Percentiles rank a stretch among this genome's conserved stretches.
Evolutionary conservation across 2,329 filamentous ascomycete genomes (phyloP).

Genomic region (Aplosporella prunicola): DNA sequence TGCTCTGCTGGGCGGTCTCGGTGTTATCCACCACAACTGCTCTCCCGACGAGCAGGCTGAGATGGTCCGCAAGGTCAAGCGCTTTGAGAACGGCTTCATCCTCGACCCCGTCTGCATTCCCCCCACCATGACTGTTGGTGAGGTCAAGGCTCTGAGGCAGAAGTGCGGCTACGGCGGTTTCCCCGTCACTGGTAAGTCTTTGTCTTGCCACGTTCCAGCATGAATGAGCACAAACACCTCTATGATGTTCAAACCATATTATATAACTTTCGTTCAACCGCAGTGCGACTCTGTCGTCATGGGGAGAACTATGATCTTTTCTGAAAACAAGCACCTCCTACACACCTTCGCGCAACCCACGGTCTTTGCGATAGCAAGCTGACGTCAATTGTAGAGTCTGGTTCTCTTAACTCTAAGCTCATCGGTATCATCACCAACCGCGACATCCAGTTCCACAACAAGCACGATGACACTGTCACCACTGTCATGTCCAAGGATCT

Average conservation of each 20-base stretch:
- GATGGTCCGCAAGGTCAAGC: slow-evolving; percentile 99
- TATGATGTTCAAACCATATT: slow-evolving; percentile 66
- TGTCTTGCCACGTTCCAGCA: slow-evolving; percentile 7
- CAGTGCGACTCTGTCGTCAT: slow-evolving; percentile 74
- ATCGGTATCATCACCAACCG: slow-evolving; percentile 96
- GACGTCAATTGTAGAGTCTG: slow-evolving; percentile 55
- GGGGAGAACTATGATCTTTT: slow-evolving; percentile 55
- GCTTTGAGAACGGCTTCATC: slow-evolving; percentile 99
- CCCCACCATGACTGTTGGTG: slow-evolving; percentile 76
- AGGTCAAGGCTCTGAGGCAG: slow-evolving; percentile 88
- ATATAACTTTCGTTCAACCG: slow-evolving; percentile 99
- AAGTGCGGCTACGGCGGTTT: slow-evolving; percentile 98
- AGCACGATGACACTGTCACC: slow-evolving; percentile 62
- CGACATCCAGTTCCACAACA: slow-evolving; percentile 92
- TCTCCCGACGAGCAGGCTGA: slow-evolving; percentile 93
- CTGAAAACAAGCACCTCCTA: slow-evolving; percentile 30
- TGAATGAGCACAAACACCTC: slow-evolving; percentile 21
- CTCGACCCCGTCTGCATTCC: slow-evolving; percentile 88
- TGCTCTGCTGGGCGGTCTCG: slow-evolving; percentile 75
- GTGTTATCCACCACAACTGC: slow-evolving; percentile 99
- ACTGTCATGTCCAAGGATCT: slow-evolving; percentile 94
- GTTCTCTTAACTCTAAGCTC: slow-evolving; percentile 88
- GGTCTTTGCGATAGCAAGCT: too few species aligned
- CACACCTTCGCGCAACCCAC: slow-evolving; percentile 17
- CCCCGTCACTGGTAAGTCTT: slow-evolving; percentile 83